Conservation (phyloP, 768 basidiomycete species). For the Piloderma croceum region DNA sequence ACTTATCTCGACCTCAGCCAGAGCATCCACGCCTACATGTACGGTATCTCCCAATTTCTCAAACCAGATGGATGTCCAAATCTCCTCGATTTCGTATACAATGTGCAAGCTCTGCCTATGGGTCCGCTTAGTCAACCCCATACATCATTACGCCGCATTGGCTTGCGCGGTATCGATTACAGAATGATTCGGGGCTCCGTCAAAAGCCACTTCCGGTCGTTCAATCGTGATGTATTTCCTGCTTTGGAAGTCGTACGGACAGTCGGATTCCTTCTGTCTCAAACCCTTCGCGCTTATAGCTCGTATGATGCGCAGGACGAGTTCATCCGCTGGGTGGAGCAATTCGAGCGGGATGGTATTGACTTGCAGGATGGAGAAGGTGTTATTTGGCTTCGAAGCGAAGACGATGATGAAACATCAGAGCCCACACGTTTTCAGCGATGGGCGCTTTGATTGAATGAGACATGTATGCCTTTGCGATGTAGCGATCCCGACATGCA, state of each 20-base stretch:
- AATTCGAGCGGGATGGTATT: slow-evolving; percentile 43
- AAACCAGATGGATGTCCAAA: slow-evolving; percentile 37
- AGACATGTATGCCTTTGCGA: too few relatives aligned
- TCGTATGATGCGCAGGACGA: slow-evolving; percentile 41
- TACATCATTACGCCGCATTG: slow-evolving; percentile 39
- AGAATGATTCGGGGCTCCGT: slow-evolving; percentile 38
- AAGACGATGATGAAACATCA: too few relatives aligned
- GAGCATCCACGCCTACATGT: slow-evolving; percentile 12
- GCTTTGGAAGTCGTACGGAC: slow-evolving; percentile 42
- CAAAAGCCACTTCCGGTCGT: slow-evolving; percentile 38
- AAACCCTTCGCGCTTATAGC: too few relatives aligned
- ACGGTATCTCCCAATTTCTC: slow-evolving; percentile 39
- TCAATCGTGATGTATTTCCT: slow-evolving; percentile 39
- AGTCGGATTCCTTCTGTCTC: slow-evolving; percentile 42
- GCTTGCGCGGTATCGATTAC: slow-evolving; percentile 39
- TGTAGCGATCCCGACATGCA: too few relatives aligned
- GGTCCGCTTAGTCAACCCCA: slow-evolving; percentile 14
- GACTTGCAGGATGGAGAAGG: slow-evolving; percentile 52
- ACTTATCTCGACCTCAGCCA: slow-evolving; percentile 35
- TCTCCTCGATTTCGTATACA: slow-evolving; percentile 39
- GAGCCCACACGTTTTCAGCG: too few relatives aligned
- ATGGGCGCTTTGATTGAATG: too few relatives aligned
- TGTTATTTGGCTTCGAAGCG: slow-evolving; percentile 37
- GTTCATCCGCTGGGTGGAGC: slow-evolving; percentile 52
- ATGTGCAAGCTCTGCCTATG: slow-evolving; percentile 29